Evolutionary conservation across 2,329 filamentous ascomycete genomes (phyloP).

Genomic region (Aspergillus novofumigatus): DNA sequence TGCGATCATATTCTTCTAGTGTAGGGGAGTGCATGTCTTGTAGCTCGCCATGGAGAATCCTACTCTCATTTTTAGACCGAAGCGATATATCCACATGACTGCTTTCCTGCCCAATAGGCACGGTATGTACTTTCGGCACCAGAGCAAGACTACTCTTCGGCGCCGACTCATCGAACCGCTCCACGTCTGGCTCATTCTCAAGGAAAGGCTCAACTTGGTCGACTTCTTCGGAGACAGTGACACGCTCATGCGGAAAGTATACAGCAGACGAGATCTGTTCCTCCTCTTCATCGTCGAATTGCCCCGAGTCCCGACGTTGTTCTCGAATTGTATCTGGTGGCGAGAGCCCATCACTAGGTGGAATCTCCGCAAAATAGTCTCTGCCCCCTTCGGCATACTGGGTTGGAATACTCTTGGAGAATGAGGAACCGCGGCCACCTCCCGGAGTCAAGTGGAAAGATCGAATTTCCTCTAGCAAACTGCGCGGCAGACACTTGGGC

Average conservation of each 20-base stretch:
- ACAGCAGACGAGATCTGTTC: conserved; percentile 63
- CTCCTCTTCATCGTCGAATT: conserved; percentile 54
- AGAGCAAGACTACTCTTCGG: conserved; percentile 25
- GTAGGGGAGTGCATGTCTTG: conserved; percentile 36
- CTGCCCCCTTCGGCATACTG: conserved; percentile 31
- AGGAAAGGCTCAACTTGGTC: conserved; percentile 20
- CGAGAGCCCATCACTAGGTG: conserved; percentile 15
- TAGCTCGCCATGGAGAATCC: conserved; percentile 58
- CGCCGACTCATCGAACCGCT: conserved; percentile 23
- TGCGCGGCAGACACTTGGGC: conserved; percentile 42
- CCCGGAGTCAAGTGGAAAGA: conserved; percentile 51
- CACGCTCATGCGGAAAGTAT: conserved; percentile 60
- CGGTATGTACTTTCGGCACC: conserved; percentile 24
- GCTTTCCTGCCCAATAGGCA: conserved; percentile 25
- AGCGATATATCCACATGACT: conserved; percentile 61
- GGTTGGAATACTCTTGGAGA: conserved; percentile 39
- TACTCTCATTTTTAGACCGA: conserved; percentile 57
- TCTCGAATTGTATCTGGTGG: conserved; percentile 21
- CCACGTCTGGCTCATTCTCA: conserved; percentile 17
- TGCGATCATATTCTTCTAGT: conserved; percentile 35
- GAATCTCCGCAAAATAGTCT: conserved; percentile 25
- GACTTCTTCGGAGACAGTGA: conserved; percentile 28
- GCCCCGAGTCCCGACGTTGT: conserved; percentile 18
- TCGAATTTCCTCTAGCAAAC: conserved; percentile 54
- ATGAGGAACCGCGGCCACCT: conserved; percentile 42